These are phyloP conservation scores for Ustilaginoidea virens DNA, from an alignment of 2,329 filamentous ascomycete genomes.

Conservation along the genomic window DNA sequence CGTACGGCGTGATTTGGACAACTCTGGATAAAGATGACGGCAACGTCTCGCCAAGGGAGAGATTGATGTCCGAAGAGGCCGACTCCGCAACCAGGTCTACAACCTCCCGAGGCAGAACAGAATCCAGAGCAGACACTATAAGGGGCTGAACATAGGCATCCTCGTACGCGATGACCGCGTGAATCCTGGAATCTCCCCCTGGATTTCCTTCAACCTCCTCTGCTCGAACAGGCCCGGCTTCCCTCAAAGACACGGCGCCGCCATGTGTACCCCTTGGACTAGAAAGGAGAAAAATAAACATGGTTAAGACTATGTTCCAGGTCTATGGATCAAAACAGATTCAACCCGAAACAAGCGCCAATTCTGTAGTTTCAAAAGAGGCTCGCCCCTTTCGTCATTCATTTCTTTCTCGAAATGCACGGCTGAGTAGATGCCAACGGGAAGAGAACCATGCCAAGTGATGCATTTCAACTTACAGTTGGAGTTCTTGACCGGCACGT, in stretches of 20 bases:
- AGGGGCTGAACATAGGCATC: constrained; percentile 82
- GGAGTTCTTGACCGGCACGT: constrained; percentile 50
- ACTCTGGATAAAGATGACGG: constrained; percentile 26
- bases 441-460: too few species aligned
- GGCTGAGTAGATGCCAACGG: too few species aligned
- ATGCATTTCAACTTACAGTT: constrained; percentile 27
- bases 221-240: constrained; percentile 9
- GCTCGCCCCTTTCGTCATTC: constrained; percentile 1
- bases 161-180: constrained; percentile 70
- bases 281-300: constrained; percentile 7
- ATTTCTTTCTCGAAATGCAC: constrained; percentile 7
- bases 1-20: constrained; percentile 76
- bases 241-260: constrained; percentile 3
- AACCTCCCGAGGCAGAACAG: constrained; percentile 37
- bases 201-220: constrained; percentile 2
- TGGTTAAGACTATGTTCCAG: constrained; percentile 17
- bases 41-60: constrained; percentile 21
- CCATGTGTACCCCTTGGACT: constrained; percentile 10
- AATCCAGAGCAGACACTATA: constrained; percentile 55
- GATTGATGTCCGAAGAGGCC: constrained; percentile 13
- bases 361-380: constrained; percentile 11
- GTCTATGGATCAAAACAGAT: constrained; percentile 13
- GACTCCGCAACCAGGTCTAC: constrained; percentile 40
- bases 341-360: constrained; percentile 8
- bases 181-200: constrained; percentile 13